Evolutionary conservation across 768 basidiomycete genomes (phyloP).

Genomic region (Mycena vulgaris): DNA sequence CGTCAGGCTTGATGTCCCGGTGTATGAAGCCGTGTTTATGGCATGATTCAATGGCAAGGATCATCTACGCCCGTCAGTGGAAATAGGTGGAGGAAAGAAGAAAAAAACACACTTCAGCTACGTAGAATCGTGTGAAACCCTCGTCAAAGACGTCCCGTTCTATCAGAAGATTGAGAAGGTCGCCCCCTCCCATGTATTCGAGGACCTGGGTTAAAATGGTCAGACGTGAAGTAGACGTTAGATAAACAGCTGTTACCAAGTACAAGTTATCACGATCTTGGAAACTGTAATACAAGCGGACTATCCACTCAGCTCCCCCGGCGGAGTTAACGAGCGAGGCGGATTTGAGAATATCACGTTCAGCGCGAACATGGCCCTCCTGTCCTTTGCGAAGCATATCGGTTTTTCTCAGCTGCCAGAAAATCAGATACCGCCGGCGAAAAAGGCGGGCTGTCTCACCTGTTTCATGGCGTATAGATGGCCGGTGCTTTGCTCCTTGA

Average conservation of each 20-base stretch:
- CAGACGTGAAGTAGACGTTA: conserved; percentile 44
- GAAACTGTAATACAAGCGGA: conserved; percentile 93
- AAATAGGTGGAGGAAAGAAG: conserved; percentile 32
- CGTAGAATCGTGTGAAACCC: conserved; percentile 93
- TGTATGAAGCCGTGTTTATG: conserved; percentile 98
- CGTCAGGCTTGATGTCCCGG: conserved; percentile 97
- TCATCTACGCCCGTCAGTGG: conserved; percentile 72
- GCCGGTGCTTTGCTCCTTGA: conserved; percentile 84
- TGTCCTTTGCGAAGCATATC: conserved; percentile 98
- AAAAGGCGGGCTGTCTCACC: conserved; percentile 58
- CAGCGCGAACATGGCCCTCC: conserved; percentile 97
- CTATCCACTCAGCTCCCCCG: conserved; percentile 92
- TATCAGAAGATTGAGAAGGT: conserved; percentile 95
- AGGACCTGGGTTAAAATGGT: conserved; percentile 73
- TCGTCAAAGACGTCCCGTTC: conserved; percentile 93
- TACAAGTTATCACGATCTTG: conserved; percentile 97
- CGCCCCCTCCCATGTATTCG: conserved; percentile 97
- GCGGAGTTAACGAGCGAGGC: conserved; percentile 86
- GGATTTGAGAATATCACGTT: conserved; percentile 93
- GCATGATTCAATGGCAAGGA: conserved; percentile 93
- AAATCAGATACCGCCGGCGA: conserved; percentile 33
- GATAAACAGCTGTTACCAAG: conserved; percentile 68
- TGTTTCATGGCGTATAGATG: conserved; percentile 97
- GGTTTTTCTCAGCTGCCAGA: conserved; percentile 81
- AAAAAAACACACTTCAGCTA: conserved; percentile 80